These are phyloP conservation scores for Pezicula neosporulosa DNA, from an alignment of 2,329 filamentous ascomycete genomes.

Conservation along the genomic window DNA sequence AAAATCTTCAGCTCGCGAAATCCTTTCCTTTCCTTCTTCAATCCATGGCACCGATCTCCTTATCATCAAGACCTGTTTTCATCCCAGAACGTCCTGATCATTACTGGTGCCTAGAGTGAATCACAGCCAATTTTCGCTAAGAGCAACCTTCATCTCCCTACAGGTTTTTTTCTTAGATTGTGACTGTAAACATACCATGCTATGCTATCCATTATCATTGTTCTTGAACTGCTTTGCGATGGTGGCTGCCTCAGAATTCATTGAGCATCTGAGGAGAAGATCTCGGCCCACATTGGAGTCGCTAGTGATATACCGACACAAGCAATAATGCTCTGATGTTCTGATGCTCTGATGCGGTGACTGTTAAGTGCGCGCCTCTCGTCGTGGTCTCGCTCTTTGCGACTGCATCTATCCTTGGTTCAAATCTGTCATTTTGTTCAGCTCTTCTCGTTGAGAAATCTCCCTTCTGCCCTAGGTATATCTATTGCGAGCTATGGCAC, in stretches of 20 bases:
- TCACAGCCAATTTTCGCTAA: conserved; percentile 95
- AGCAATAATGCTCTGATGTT: no score
- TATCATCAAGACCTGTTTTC: conserved; percentile 83
- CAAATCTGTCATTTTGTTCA: no score
- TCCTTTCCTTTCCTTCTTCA: conserved; percentile 34
- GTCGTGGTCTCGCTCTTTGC: no score
- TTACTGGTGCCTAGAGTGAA: conserved; percentile 82
- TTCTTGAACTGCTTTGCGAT: background rate
- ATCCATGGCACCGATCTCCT: conserved; percentile 74
- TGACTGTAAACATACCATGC: conserved; percentile 70
- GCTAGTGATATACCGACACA: no score
- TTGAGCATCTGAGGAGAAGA: no score
- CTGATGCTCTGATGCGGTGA: no score
- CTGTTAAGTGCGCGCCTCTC: no score
- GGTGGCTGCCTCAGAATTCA: background rate
- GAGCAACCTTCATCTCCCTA: conserved; percentile 75
- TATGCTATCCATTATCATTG: background rate
- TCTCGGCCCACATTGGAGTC: no score
- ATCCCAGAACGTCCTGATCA: conserved; percentile 81
- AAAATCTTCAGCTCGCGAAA: conserved; percentile 13
- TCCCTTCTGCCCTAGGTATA: no score
- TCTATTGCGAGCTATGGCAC: no score
- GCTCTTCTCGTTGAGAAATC: no score
- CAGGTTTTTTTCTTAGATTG: conserved; percentile 92
- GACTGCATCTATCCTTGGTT: no score